Conservation (phyloP, 179 eudicot genomes). For the Beta lomatogona region DNA sequence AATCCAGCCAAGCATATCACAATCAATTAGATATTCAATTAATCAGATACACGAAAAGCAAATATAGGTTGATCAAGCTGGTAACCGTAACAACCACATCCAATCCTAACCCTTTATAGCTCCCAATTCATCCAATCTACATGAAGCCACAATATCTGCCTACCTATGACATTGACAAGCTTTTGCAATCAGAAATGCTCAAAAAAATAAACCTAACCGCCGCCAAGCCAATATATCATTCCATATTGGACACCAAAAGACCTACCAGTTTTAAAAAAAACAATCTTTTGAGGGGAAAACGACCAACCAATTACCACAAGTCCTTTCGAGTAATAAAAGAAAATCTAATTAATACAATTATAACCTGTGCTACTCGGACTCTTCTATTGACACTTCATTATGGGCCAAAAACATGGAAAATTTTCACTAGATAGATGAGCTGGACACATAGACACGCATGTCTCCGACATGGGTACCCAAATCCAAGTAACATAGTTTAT, state of each 20-base stretch:
- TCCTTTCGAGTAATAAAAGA: background rate
- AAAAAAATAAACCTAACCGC: background rate
- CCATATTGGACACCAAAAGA: background rate
- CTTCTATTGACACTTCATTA: too few species aligned
- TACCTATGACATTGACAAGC: constrained; percentile 1
- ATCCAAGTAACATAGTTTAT: too few species aligned
- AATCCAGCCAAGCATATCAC: background rate
- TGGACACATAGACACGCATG: too few species aligned
- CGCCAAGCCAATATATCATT: background rate
- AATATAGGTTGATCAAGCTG: background rate
- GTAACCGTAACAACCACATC: background rate
- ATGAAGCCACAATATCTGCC: background rate
- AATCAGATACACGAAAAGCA: background rate
- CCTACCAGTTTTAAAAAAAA: background rate
- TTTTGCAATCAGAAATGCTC: background rate
- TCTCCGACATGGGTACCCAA: too few species aligned
- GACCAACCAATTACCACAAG: background rate
- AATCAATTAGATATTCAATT: background rate
- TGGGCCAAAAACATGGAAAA: too few species aligned
- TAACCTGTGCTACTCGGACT: too few species aligned
- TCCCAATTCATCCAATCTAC: background rate
- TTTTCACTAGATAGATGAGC: too few species aligned
- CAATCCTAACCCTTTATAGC: background rate
- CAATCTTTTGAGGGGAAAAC: background rate
- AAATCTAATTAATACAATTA: background rate